phyloP scores from a whole-genome alignment of 2,329 filamentous ascomycete species.

The Apiospora marii region DNA sequence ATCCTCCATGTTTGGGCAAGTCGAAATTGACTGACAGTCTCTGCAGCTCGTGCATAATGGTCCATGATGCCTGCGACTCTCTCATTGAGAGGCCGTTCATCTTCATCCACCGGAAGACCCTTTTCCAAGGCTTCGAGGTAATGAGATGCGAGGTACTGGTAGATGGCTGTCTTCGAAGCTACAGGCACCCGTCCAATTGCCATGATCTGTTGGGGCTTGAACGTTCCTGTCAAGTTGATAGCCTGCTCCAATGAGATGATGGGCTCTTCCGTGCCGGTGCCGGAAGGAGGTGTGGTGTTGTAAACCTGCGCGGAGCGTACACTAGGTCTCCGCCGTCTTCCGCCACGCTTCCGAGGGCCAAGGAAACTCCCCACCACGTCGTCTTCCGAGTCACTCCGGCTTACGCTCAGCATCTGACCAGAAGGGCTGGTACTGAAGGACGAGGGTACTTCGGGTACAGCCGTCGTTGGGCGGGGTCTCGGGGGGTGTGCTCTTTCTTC shows the following conservation, averaged over 20 bases:
- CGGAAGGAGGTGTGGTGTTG: conserved; percentile 64
- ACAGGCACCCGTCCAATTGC: conserved; percentile 65
- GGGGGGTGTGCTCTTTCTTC: conserved; percentile 61
- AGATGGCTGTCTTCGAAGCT: conserved; percentile 57
- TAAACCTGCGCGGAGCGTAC: conserved; percentile 52
- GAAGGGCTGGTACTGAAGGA: conserved; percentile 59
- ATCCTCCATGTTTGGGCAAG: conserved; percentile 72
- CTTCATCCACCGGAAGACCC: conserved; percentile 53
- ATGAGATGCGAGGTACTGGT: conserved; percentile 62
- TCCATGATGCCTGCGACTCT: conserved; percentile 62
- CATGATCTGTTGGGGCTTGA: conserved; percentile 69
- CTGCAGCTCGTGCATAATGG: conserved; percentile 64
- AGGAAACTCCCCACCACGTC: conserved; percentile 69
- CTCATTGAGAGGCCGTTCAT: conserved; percentile 50
- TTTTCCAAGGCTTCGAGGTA: conserved; percentile 64
- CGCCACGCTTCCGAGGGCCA: conserved; percentile 51
- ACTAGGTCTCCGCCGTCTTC: conserved; percentile 53
- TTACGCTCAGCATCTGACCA: conserved; percentile 60
- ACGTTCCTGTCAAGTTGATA: conserved; percentile 63
- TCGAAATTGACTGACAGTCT: conserved; percentile 63
- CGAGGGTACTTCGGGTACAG: conserved; percentile 41
- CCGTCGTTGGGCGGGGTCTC: conserved; percentile 47
- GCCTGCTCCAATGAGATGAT: conserved; percentile 64
- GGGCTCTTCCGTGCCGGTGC: conserved; percentile 48
- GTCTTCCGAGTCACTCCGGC: conserved; percentile 71